phyloP scores from a whole-genome alignment of 2,329 filamentous ascomycete genomes.

The Thelonectria discophora region DNA sequence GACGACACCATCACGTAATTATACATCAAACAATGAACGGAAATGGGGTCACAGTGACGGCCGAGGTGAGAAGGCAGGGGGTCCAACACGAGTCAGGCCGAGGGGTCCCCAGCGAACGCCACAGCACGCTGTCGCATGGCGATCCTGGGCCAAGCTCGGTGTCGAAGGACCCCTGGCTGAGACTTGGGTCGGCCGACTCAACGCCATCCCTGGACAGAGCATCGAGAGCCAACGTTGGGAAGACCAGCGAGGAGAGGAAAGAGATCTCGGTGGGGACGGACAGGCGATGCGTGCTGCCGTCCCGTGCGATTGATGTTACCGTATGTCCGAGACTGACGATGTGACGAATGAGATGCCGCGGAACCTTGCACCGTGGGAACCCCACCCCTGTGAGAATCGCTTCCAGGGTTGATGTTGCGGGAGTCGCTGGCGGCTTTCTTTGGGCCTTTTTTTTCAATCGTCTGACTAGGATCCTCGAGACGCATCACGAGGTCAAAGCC shows the following conservation, averaged over 20 bases:
- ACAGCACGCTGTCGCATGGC: neutral
- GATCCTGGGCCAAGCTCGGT: neutral
- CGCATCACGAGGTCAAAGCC: neutral
- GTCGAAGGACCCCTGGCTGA: neutral
- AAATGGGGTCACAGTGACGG: neutral
- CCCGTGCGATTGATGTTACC: constrained; percentile 1
- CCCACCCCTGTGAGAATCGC: constrained; percentile 5
- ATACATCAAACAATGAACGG: neutral
- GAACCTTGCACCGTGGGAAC: constrained; percentile 4
- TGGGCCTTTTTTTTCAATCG: neutral
- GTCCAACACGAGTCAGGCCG: neutral
- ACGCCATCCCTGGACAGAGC: neutral
- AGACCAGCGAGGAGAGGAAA: neutral
- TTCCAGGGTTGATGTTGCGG: neutral
- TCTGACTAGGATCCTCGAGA: neutral
- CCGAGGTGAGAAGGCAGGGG: neutral
- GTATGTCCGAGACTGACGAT: neutral
- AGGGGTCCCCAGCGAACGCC: neutral
- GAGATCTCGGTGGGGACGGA: constrained; percentile 9
- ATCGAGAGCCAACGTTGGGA: neutral
- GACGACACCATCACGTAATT: neutral
- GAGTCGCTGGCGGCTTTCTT: neutral
- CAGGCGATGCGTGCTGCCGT: constrained; percentile 10
- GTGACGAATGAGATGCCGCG: constrained; percentile 15
- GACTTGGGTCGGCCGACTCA: neutral